Evolutionary conservation across 352 stramenopile species (phyloP), one percentile per base, ranked within the genome.

Genomic region (Phytopythium aichiense): DNA sequence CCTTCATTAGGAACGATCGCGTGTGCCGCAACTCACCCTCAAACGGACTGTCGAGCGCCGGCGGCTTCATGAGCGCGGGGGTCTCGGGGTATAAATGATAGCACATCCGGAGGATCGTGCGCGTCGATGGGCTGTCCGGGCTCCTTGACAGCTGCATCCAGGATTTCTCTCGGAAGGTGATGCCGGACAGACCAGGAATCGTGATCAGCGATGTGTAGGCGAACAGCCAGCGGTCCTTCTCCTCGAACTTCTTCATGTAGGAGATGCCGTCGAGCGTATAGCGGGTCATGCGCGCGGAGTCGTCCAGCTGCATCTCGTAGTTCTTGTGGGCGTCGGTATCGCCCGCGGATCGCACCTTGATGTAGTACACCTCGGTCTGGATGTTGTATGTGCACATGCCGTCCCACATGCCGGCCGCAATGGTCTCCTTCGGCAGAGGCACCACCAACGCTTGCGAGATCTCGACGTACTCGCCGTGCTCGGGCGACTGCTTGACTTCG

Each of bases 111-210:
- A 65, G 35, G 9, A 76, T 63, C 0, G 69, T 64, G 7, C 61
- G 61, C 12, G 60, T 60, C 4, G 58, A 42, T 15, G 69, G 60
- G 18, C 73, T 59, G 4, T 60, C 64, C 15, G 61, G 65, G 37
- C 65, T 71, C 5, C 69, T 57, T 6, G 66, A 67, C 16, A 76
- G 70, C 30, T 73, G 67, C 60, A 76, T 68, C 69, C 69, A 76
- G 42, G 60, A 72, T 43, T 62, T 63, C 16, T 71, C 64, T 7
- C 64, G 68, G 37, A 74, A 74, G 2, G 63, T 45, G 0, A 72
- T 48, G 4, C 57, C 68, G 22, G 64, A 2, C 9, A 25, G 23
- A 1, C 25, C 37, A 12, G 54, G n/a, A 11, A 60, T 40, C 5
- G 54, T 60, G 22, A 60, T 40, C 2, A 60, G 38, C 22, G 54